Evolutionary conservation across 192 early-diverging fungal genomes (phyloP).

Genomic region (Backusella macrospora): DNA sequence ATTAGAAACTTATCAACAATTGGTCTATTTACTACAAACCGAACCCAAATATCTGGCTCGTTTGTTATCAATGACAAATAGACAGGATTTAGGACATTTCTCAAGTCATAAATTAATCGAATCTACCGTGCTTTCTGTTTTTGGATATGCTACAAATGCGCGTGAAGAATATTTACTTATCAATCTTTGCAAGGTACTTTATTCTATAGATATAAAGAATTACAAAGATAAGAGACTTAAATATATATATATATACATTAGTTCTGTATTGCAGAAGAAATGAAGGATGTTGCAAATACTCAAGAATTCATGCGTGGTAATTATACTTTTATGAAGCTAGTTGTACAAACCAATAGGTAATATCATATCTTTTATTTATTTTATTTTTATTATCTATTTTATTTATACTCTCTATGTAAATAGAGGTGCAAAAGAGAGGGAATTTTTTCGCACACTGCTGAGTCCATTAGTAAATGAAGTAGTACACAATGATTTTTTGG

Average conservation of each 20-base stretch:
- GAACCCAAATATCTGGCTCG: conserved; percentile 91
- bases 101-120: conserved; percentile 83
- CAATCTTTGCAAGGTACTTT: conserved; percentile 82
- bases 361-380: background rate
- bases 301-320: conserved; percentile 97
- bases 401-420: background rate
- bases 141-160: conserved; percentile 97
- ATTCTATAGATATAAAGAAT: background rate
- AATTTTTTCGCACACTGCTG: conserved; percentile 85
- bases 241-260: conserved; percentile 15
- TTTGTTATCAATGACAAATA: conserved; percentile 88
- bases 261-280: conserved; percentile 85
- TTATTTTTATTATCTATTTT: background rate
- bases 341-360: conserved; percentile 91
- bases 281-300: conserved; percentile 82
- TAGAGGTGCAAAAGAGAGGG: conserved; percentile 91
- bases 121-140: conserved; percentile 87
- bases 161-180: conserved; percentile 96
- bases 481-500: conserved; percentile 75
- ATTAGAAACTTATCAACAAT: conserved; percentile 84
- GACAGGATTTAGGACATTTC: conserved; percentile 67
- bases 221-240: background rate
- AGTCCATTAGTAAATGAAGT: conserved; percentile 82
- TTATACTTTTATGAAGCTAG: conserved; percentile 96
- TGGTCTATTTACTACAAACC: conserved; percentile 98